phyloP scores from a whole-genome alignment of 163 green algal species.

The Scenedesmus sp. region DNA sequence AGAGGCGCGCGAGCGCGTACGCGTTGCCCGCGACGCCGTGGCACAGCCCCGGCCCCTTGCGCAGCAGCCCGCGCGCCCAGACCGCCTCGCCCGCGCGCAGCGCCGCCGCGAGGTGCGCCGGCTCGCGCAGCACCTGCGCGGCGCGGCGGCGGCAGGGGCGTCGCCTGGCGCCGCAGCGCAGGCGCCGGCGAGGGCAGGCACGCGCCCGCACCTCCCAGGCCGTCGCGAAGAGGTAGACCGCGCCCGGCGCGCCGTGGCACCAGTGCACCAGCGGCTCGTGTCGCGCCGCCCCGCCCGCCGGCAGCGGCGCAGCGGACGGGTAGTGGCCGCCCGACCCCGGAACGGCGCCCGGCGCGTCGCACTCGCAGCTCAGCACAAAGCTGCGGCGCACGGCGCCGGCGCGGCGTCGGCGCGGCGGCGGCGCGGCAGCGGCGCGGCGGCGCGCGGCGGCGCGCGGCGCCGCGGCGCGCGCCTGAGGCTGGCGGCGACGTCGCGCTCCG shows the following conservation, averaged over 20 bases:
- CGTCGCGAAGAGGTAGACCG: conserved; percentile 59
- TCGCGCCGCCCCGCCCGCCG: neutral
- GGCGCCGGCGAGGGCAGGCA: conserved; percentile 1
- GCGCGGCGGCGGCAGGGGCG: neutral
- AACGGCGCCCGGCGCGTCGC: neutral
- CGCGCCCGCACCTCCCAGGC: conserved; percentile 49
- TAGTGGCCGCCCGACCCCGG: conserved; percentile 24
- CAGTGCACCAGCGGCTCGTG: conserved; percentile 70
- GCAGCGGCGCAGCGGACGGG: conserved; percentile 17
- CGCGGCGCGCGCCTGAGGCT: conserved; percentile 13
- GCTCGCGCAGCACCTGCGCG: conserved; percentile 45
- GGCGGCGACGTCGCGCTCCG: conserved; percentile 1
- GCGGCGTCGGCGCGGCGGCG: neutral
- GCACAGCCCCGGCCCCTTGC: conserved; percentile 70
- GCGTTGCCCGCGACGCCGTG: conserved; percentile 73
- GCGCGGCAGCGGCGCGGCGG: neutral
- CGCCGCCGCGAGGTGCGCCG: conserved; percentile 43
- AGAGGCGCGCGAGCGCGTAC: conserved; percentile 71
- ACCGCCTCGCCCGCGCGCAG: conserved; percentile 55
- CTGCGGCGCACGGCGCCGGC: neutral
- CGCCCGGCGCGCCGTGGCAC: conserved; percentile 68
- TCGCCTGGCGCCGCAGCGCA: too few species aligned
- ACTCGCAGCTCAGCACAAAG: conserved; percentile 32
- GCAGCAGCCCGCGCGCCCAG: conserved; percentile 69
- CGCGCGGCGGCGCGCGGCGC: neutral